Conservation (phyloP, 2,329 filamentous ascomycete species). For the Beauveria sp. region DNA sequence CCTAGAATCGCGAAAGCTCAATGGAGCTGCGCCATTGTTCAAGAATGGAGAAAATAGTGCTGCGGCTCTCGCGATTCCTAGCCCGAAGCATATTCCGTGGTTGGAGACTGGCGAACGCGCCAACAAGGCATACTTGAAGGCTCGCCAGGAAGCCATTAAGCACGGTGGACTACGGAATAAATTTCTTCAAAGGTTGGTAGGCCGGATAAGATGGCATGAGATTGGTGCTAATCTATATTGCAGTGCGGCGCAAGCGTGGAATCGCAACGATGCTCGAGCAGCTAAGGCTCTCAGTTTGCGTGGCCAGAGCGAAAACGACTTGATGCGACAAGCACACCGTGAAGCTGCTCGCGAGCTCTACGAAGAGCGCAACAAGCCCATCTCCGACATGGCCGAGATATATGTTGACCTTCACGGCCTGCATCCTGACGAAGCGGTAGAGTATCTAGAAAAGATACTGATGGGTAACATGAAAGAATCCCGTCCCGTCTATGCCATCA, state of each 20-base stretch:
- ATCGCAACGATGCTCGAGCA: constrained; percentile 90
- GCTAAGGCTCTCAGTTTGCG: constrained; percentile 91
- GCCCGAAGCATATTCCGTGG: constrained; percentile 92
- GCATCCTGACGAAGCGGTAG: constrained; percentile 94
- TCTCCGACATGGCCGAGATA: constrained; percentile 62
- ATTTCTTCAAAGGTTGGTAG: constrained; percentile 77
- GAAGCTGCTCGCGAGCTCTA: constrained; percentile 89
- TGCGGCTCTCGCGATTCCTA: constrained; percentile 74
- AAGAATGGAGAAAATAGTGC: constrained; percentile 69
- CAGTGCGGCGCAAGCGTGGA: constrained; percentile 92
- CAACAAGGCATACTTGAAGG: constrained; percentile 92
- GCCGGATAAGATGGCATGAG: neutral
- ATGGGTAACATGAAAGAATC: constrained; percentile 69
- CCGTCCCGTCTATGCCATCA: constrained; percentile 87
- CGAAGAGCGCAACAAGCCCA: constrained; percentile 67
- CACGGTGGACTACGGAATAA: constrained; percentile 95
- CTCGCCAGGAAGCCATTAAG: constrained; percentile 91
- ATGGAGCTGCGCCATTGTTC: constrained; percentile 57
- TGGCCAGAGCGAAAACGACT: constrained; percentile 91
- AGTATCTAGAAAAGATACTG: constrained; percentile 83
- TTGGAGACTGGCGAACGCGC: constrained; percentile 84
- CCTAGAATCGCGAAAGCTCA: constrained; percentile 53
- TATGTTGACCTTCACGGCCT: constrained; percentile 97
- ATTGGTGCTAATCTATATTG: neutral
- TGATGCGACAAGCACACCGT: constrained; percentile 94